phyloP scores from a whole-genome alignment of 108 stramenopile genomes.

The Aurantiochytrium sp. region DNA sequence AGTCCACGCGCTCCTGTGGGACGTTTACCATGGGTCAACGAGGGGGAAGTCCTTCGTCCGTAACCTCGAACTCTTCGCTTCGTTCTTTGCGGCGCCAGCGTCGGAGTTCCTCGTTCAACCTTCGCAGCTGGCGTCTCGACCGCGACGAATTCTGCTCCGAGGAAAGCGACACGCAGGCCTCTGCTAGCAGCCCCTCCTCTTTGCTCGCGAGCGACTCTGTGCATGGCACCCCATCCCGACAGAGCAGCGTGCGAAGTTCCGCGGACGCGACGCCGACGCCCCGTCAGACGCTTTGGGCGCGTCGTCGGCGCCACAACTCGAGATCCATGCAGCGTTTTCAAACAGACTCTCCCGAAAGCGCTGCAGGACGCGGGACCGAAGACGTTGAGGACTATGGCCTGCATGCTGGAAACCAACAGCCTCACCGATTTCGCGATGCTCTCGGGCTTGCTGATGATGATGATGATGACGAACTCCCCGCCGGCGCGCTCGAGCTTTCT shows the following conservation, averaged over 20 bases:
- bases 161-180: background rate
- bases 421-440: no score
- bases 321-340: background rate
- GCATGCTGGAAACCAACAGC: no score
- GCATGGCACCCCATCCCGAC: background rate
- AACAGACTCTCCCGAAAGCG: background rate
- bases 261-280: background rate
- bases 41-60: background rate
- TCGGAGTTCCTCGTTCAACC: background rate
- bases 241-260: background rate
- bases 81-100: background rate
- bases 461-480: no score
- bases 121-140: background rate
- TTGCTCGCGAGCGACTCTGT: background rate
- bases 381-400: background rate
- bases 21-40: background rate
- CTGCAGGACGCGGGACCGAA: background rate
- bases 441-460: no score
- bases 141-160: background rate
- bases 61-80: background rate
- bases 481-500: no score
- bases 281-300: background rate
- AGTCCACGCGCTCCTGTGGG: background rate
- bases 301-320: background rate
- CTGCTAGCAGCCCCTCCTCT: background rate